Conservation (phyloP, 768 basidiomycete genomes). For the Mrakia blollopis region DNA sequence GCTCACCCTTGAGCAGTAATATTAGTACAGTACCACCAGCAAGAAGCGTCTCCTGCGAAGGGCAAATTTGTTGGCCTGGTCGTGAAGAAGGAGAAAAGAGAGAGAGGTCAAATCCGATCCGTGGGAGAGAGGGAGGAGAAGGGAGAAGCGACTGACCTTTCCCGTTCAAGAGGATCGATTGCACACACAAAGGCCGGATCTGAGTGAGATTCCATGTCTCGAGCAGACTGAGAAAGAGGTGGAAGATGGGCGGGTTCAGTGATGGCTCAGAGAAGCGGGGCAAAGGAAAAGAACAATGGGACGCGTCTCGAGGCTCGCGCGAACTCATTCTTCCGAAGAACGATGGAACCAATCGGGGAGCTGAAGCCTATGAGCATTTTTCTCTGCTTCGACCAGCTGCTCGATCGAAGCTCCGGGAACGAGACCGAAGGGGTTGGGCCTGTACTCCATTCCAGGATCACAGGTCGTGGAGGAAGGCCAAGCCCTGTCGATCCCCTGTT, state of each 20-base stretch:
- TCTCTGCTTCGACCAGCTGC: neutral
- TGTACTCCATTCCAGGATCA: too few species aligned
- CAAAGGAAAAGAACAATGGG: neutral
- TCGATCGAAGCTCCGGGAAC: neutral
- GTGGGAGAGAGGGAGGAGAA: neutral
- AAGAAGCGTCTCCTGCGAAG: neutral
- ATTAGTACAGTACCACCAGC: neutral
- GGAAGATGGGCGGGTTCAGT: neutral
- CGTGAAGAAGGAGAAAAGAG: neutral
- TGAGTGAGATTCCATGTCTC: neutral
- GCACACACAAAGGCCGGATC: neutral
- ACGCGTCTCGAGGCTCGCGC: neutral
- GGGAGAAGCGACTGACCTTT: neutral
- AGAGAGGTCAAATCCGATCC: neutral
- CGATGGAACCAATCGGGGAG: neutral
- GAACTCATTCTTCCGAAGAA: neutral
- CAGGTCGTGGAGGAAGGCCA: too few species aligned
- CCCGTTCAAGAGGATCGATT: neutral
- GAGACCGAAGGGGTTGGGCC: neutral
- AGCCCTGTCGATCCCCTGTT: too few species aligned
- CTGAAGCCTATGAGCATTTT: neutral
- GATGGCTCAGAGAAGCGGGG: too few species aligned
- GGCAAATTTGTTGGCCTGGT: neutral
- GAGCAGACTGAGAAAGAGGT: neutral
- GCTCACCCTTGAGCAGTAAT: neutral